phyloP scores from a whole-genome alignment of 495 filamentous ascomycete genomes.

The Penicillium herquei region DNA sequence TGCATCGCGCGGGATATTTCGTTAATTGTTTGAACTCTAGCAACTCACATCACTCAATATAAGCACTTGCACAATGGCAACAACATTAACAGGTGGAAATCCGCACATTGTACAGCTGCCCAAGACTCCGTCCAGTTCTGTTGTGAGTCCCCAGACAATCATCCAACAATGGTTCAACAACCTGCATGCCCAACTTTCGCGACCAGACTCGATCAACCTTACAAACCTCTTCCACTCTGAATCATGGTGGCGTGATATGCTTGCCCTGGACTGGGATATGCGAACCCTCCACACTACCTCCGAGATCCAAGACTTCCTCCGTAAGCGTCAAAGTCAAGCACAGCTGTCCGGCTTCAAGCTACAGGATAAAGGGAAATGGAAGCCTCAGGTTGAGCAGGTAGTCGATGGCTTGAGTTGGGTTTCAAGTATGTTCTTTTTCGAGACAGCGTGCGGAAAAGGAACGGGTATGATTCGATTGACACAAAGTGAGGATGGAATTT shows the following conservation, averaged over 20 bases:
- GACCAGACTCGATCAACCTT: conserved; percentile 14
- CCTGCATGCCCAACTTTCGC: conserved; percentile 24
- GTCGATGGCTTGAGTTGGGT: conserved; percentile 51
- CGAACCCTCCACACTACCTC: conserved; percentile 49
- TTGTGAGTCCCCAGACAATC: conserved; percentile 23
- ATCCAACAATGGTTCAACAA: conserved; percentile 40
- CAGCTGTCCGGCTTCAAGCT: conserved; percentile 34
- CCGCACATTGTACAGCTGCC: conserved; percentile 36
- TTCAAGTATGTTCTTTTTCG: conserved; percentile 50
- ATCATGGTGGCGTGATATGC: conserved; percentile 64
- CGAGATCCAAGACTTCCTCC: conserved; percentile 50
- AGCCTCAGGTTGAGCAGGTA: conserved; percentile 36
- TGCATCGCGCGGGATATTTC: not conserved
- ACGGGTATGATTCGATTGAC: conserved; percentile 56
- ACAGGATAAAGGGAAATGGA: conserved; percentile 41
- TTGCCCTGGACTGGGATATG: conserved; percentile 59
- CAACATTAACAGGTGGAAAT: conserved; percentile 26
- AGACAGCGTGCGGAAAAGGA: conserved; percentile 54
- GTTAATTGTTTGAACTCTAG: not conserved
- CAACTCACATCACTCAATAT: not conserved
- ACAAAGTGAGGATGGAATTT: conserved; percentile 40
- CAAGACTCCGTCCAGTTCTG: conserved; percentile 15
- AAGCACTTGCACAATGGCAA: conserved; percentile 13
- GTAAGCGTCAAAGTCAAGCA: conserved; percentile 34
- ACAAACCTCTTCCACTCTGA: conserved; percentile 49